These are phyloP conservation scores for Nigrospora oryzae DNA, from an alignment of 2,329 filamentous ascomycete genomes.

Conservation along the genomic window DNA sequence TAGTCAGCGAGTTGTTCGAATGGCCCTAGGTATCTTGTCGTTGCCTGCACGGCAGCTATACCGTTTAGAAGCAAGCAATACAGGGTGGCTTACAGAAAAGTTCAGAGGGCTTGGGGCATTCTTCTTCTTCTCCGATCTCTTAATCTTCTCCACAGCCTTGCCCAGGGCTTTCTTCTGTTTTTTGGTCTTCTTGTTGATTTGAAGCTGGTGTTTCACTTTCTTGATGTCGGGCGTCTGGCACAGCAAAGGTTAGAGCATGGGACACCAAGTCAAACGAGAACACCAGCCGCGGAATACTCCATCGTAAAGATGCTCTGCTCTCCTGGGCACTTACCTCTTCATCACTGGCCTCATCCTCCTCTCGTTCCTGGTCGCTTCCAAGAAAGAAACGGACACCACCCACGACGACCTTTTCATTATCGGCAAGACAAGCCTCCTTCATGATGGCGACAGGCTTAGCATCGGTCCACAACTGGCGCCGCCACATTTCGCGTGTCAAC, in stretches of 20 bases:
- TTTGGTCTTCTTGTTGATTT: slow-evolving; percentile 93
- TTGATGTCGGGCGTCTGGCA: slow-evolving; percentile 53
- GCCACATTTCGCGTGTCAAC: slow-evolving; percentile 92
- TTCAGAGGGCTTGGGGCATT: slow-evolving; percentile 80
- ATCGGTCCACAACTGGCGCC: slow-evolving; percentile 91
- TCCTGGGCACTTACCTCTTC: slow-evolving; percentile 44
- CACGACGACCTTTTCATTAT: slow-evolving; percentile 87
- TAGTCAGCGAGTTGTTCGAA: no score
- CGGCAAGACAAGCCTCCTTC: slow-evolving; percentile 82
- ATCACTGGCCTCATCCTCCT: slow-evolving; percentile 84
- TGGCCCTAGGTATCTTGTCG: no score
- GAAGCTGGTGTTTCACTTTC: slow-evolving; percentile 74
- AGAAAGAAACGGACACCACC: slow-evolving; percentile 91
- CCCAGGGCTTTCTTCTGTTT: slow-evolving; percentile 76
- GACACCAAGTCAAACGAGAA: no score
- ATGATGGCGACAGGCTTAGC: slow-evolving; percentile 94
- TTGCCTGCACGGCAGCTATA: no score
- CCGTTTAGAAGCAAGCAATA: no score
- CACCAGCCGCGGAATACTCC: no score
- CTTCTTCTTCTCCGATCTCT: slow-evolving; percentile 81
- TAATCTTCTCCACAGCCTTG: slow-evolving; percentile 74
- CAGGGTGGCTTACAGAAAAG: slow-evolving; percentile 55
- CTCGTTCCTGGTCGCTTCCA: slow-evolving; percentile 89
- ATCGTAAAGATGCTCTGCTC: no score
- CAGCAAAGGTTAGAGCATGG: no score